These are phyloP conservation scores for Diplodia intermedia DNA, from an alignment of 2,329 filamentous ascomycete species.

Conservation along the genomic window DNA sequence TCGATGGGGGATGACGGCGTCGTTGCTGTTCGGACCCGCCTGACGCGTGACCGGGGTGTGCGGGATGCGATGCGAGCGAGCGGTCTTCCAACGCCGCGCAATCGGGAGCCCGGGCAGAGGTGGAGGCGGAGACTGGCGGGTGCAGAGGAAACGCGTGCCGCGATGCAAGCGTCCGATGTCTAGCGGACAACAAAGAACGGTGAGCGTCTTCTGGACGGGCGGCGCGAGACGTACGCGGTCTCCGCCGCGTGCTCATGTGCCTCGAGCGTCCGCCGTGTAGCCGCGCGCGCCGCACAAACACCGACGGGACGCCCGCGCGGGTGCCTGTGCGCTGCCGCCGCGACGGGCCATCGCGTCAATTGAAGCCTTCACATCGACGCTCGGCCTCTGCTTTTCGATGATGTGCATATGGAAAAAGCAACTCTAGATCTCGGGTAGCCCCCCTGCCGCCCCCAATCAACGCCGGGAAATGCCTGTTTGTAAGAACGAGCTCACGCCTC, in stretches of 20 bases:
- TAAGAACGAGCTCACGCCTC: slow-evolving; percentile 28
- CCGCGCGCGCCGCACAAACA: slow-evolving; percentile 24
- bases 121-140: not conserved
- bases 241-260: slow-evolving; percentile 25
- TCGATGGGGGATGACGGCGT: slow-evolving; percentile 20
- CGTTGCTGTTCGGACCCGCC: slow-evolving; percentile 25
- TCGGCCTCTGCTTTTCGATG: not conserved
- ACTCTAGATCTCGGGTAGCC: slow-evolving; percentile 23
- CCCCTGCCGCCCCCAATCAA: slow-evolving; percentile 25
- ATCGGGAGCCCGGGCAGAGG: not conserved
- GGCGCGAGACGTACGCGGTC: slow-evolving; percentile 17
- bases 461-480: slow-evolving; percentile 32
- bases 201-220: slow-evolving; percentile 11
- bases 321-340: slow-evolving; percentile 4
- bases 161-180: slow-evolving; percentile 27
- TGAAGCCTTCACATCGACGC: slow-evolving; percentile 11
- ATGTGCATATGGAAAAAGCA: slow-evolving; percentile 26
- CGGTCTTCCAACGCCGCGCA: slow-evolving; percentile 16
- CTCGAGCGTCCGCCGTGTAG: slow-evolving; percentile 10
- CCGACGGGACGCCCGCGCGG: slow-evolving; percentile 1
- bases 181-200: slow-evolving; percentile 21
- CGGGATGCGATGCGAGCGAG: slow-evolving; percentile 13
- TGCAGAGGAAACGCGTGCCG: slow-evolving; percentile 1
- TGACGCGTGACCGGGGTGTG: slow-evolving; percentile 22
- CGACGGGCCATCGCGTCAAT: not conserved